phyloP scores from a whole-genome alignment of 257 asterid species.

The Solanum corneliomulleri region DNA sequence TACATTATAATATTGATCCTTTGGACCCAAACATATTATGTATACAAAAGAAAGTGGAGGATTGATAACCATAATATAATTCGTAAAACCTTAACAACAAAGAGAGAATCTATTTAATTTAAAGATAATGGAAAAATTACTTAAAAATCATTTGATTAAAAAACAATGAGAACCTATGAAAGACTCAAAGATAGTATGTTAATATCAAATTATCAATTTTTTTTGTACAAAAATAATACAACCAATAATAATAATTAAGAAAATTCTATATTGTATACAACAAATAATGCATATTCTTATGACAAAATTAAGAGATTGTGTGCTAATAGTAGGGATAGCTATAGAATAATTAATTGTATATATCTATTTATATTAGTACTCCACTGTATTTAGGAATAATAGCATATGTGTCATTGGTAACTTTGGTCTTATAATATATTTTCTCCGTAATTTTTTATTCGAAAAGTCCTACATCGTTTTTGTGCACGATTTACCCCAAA shows the following conservation, averaged over 20 bases:
- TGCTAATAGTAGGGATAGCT: neutral
- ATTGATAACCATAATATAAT: neutral
- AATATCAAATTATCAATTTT: neutral
- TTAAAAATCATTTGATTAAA: no score
- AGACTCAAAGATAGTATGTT: neutral
- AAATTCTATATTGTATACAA: neutral
- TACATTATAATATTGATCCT: neutral
- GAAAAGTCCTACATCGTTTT: neutral
- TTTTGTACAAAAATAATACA: neutral
- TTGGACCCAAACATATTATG: neutral
- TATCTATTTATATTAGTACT: neutral
- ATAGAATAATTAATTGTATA: neutral
- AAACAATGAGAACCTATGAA: no score
- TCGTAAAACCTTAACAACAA: neutral
- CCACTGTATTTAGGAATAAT: neutral
- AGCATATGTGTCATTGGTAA: neutral
- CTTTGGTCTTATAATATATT: neutral
- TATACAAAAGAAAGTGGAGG: neutral
- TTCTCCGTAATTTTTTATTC: no score
- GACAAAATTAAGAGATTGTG: neutral
- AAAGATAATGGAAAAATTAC: no score
- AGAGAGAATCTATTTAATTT: no score
- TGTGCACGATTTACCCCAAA: neutral
- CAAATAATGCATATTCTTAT: neutral
- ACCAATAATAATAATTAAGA: neutral